Percentiles rank a stretch among this genome's conserved stretches.
Conservation (phyloP, 163 green algal genomes). For the Volvox carteri region DNA sequence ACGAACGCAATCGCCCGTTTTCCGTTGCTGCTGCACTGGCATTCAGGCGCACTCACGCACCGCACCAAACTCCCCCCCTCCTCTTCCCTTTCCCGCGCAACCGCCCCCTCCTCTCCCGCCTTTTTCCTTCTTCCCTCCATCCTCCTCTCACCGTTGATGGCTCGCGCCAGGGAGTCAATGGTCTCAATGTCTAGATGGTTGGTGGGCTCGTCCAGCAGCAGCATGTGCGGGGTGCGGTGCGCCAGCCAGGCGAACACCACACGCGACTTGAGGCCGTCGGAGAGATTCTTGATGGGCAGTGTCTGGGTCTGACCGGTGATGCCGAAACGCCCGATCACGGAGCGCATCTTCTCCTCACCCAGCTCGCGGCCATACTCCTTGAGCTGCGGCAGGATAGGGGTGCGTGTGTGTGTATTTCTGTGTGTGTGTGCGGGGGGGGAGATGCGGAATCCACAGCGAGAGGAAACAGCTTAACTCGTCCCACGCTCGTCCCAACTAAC, state of each 20-base stretch:
- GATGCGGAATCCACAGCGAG: neutral
- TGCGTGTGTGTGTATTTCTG: neutral
- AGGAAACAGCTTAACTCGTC: neutral
- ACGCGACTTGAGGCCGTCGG: conserved; percentile 92
- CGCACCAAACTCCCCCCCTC: too few relatives aligned
- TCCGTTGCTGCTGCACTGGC: too few relatives aligned
- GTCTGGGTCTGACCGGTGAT: conserved; percentile 84
- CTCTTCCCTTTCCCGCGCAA: too few relatives aligned
- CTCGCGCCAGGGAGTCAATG: conserved; percentile 92
- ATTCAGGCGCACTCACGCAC: too few relatives aligned
- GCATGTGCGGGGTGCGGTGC: conserved; percentile 91
- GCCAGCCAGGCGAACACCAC: conserved; percentile 95
- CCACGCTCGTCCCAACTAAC: neutral
- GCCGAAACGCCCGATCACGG: conserved; percentile 81
- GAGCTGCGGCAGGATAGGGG: conserved; percentile 54
- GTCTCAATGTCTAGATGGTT: conserved; percentile 98
- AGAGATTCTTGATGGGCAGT: conserved; percentile 89
- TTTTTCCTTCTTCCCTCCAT: too few relatives aligned
- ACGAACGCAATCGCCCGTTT: too few relatives aligned
- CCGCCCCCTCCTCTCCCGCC: too few relatives aligned
- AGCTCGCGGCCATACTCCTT: conserved; percentile 71
- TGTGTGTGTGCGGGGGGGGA: neutral
- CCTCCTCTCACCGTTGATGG: conserved; percentile 89
- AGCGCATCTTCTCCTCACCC: conserved; percentile 75
- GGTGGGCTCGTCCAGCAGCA: conserved; percentile 91